Base-by-base conservation (phyloP, 768 basidiomycete genomes). In the Podaxis sp. region DNA sequence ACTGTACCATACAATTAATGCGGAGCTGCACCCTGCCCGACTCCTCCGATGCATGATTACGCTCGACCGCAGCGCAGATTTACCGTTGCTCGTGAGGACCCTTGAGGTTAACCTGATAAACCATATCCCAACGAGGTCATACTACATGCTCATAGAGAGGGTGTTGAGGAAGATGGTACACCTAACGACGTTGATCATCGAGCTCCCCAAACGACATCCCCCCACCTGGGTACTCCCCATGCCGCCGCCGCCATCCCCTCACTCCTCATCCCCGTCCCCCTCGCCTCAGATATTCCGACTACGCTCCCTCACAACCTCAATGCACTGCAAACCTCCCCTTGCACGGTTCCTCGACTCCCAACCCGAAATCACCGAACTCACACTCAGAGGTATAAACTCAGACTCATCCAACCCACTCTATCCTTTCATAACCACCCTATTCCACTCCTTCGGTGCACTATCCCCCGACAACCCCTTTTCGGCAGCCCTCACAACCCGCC, bases 301-400 rank as follows among this genome's bases (percentile, higher is more conserved):
- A 33, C 66, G 69, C n/a, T 67, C 74, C 0, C 78, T 88, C 66
- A 77, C 82, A 10, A 87, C 85, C 0, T 84, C 86, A 17, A 79
- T 87, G 72, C 78, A 80, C n/a, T 86, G 80, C 67, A 80, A 82
- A 44, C 66, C 69, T 3, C 68, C 73, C 3, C 76, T 89, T 13
- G 82, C 83, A 0, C 60, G 66, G 8, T 86, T 88, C 70, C 76
- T 89, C 58, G 82, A 79, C 60, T 72, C 74, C 0, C 87, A 88
- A 71, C 73, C 72, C 4, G 65, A 69, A 28, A 74, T 89, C 64
- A 68, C 69, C 41, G 83, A 88, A 26, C 77, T 89, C 58, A 83
- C 83, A 12, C 77, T 88, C 24, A 77, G 85, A 22, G 86, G 86
- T 0, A 80, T 81, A 65, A 78, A 79, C 61, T 73, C 76, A 58